A percentile compares a stretch with the other conserved stretches of the same genome.
These are phyloP conservation scores for Inga laurina DNA, from an alignment of 306 rosid species.

Conservation along the genomic window DNA sequence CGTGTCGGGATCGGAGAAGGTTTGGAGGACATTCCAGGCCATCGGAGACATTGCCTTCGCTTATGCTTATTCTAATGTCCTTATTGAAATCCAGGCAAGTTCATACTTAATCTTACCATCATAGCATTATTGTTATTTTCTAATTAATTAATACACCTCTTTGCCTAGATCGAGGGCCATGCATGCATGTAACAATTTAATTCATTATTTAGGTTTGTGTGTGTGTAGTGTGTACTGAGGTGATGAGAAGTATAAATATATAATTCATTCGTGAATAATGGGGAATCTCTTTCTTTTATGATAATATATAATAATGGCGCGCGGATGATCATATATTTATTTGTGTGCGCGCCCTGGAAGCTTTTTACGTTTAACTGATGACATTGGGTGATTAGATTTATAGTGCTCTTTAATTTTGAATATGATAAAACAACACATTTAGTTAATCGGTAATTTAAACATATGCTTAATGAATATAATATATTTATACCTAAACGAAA, in stretches of 20 bases:
- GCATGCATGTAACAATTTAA: background rate
- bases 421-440: no score
- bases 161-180: background rate
- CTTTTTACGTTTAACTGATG: background rate
- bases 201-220: background rate
- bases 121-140: background rate
- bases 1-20: slow-evolving; percentile 60
- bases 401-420: background rate
- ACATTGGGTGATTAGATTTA: background rate
- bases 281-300: background rate
- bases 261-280: background rate
- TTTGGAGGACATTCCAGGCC: slow-evolving; percentile 70
- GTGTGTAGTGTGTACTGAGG: no score
- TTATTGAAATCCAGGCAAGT: slow-evolving; percentile 78
- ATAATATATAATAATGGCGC: background rate
- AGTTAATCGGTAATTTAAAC: background rate
- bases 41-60: slow-evolving; percentile 89
- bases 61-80: slow-evolving; percentile 81
- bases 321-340: background rate
- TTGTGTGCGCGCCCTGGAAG: background rate
- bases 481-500: background rate
- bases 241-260: background rate
- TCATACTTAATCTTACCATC: background rate
- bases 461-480: background rate
- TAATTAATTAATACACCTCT: background rate